Evolutionary conservation across 2,329 filamentous ascomycete species (phyloP).

Genomic region (Paecilomyces dactylethromorphus): DNA sequence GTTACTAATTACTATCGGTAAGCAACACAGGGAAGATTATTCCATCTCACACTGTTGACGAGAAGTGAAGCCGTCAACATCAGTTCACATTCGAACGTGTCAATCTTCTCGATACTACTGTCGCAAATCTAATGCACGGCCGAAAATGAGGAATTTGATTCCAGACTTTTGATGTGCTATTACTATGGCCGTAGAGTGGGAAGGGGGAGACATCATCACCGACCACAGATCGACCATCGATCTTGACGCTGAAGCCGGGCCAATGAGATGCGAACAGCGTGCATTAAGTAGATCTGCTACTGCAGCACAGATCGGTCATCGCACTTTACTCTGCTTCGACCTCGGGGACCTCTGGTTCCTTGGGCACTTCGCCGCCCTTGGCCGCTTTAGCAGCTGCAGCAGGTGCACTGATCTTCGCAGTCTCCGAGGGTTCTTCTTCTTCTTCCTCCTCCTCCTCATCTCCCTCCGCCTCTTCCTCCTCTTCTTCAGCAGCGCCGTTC

Average conservation of each 20-base stretch:
- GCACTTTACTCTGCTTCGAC: conserved; percentile 10
- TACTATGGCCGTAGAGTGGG: not conserved
- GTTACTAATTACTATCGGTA: not conserved
- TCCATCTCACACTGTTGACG: not conserved
- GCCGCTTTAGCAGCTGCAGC: conserved; percentile 13
- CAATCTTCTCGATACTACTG: not conserved
- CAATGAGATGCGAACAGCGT: not conserved
- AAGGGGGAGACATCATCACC: not conserved
- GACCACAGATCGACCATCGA: not conserved
- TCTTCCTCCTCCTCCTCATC: conserved; percentile 13
- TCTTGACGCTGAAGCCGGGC: not conserved
- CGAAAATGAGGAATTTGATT: not conserved
- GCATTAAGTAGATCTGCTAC: not conserved
- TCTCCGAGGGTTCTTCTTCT: conserved; percentile 10
- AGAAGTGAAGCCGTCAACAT: not conserved
- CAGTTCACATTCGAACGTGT: not conserved
- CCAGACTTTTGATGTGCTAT: not conserved
- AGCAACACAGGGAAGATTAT: not conserved
- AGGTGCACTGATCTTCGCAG: conserved; percentile 21
- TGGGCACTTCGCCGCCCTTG: conserved; percentile 8
- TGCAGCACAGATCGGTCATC: not conserved
- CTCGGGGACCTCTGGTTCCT: conserved; percentile 9
- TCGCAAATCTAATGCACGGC: not conserved
- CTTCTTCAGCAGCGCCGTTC: conserved; percentile 9
- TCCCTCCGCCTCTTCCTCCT: conserved; percentile 12